A percentile compares a stretch with the other conserved stretches of the same genome.
Evolutionary conservation across 345 rosid genomes (phyloP).

Genomic region (Cardamine chenopodiifolia): DNA sequence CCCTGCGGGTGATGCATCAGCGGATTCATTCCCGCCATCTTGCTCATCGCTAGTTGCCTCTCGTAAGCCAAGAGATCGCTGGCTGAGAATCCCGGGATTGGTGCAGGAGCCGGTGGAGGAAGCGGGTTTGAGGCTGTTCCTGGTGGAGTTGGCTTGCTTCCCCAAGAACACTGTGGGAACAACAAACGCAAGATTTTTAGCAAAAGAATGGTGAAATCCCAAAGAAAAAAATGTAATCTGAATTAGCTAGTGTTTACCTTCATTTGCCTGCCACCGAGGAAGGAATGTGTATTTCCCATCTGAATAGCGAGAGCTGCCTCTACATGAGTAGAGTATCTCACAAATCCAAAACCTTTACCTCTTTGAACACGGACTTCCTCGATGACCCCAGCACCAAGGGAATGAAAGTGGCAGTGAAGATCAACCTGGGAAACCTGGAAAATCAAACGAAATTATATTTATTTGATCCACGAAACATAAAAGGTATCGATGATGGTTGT

Average conservation of each 20-base stretch:
- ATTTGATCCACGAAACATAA: not conserved
- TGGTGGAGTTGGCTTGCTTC: conserved; percentile 61
- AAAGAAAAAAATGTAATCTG: not conserved
- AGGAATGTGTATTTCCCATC: conserved; percentile 49
- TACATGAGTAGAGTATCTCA: conserved; percentile 53
- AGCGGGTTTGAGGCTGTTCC: conserved; percentile 56
- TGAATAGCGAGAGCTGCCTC: conserved; percentile 57
- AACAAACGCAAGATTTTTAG: not conserved
- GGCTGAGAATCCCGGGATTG: conserved; percentile 50
- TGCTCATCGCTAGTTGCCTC: conserved; percentile 57
- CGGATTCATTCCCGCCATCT: conserved; percentile 66
- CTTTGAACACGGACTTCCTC: conserved; percentile 59
- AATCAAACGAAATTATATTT: not conserved
- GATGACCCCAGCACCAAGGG: conserved; percentile 54
- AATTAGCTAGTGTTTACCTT: conserved; percentile 40
- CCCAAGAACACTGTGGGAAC: conserved; percentile 55
- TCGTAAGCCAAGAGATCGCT: conserved; percentile 53
- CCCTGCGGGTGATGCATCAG: conserved; percentile 75
- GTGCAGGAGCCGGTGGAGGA: conserved; percentile 40
- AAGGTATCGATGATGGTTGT: not conserved
- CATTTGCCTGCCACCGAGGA: conserved; percentile 49
- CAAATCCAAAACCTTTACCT: conserved; percentile 63
- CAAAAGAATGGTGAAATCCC: not conserved
- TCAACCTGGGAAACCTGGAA: conserved; percentile 52
- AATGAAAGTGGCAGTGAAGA: conserved; percentile 57